phyloP scores from a whole-genome alignment of 176 grass and related monocot species.

The Oropetium thomaeum region DNA sequence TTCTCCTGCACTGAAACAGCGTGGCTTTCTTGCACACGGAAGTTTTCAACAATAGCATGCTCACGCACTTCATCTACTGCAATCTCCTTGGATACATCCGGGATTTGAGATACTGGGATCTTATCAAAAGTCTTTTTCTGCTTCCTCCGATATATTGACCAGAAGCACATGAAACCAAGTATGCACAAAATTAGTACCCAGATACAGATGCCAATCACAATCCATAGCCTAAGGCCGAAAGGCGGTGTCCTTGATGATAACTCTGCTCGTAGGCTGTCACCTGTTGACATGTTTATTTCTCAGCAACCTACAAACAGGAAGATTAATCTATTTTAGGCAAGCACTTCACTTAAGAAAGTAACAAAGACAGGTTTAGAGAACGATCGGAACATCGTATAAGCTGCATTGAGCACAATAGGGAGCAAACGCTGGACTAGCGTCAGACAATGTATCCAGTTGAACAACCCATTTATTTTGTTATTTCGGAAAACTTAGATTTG shows the following conservation, averaged over 20 bases:
- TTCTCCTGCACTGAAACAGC: constrained; percentile 31
- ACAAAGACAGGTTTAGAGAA: not conserved
- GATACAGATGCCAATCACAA: constrained; percentile 32
- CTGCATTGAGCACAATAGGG: not conserved
- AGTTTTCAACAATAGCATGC: constrained; percentile 34
- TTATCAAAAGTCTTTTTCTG: constrained; percentile 36
- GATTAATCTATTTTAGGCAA: not conserved
- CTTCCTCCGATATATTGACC: constrained; percentile 51
- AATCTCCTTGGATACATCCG: constrained; percentile 77
- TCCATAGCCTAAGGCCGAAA: constrained; percentile 19
- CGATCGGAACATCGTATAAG: not conserved
- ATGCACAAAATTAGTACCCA: constrained; percentile 52
- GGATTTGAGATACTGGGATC: constrained; percentile 61
- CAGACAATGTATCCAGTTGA: not conserved
- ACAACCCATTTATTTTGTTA: not conserved
- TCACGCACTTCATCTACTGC: constrained; percentile 52
- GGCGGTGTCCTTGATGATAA: constrained; percentile 22
- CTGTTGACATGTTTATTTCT: not conserved
- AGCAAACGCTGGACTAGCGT: not conserved
- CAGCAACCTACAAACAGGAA: not conserved
- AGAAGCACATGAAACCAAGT: constrained; percentile 59
- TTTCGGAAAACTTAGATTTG: not conserved
- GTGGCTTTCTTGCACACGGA: constrained; percentile 33
- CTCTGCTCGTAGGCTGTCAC: not conserved
- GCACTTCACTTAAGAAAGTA: not conserved